phyloP scores from a whole-genome alignment of 345 rosid genomes.

The Citrus maxima region DNA sequence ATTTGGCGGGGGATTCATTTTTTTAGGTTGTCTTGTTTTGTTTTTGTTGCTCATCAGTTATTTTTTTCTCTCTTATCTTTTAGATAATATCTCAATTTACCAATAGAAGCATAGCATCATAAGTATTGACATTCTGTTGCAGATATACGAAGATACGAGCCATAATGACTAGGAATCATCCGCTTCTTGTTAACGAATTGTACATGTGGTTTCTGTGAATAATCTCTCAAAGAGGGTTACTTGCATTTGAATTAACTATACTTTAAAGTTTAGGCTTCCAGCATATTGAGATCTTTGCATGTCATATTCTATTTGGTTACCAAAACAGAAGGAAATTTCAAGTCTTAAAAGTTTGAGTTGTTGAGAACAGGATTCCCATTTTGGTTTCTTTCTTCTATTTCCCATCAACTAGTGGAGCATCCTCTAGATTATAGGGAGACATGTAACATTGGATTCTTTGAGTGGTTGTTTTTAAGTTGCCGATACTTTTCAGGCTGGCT shows the following conservation, averaged over 20 bases:
- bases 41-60: no score
- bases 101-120: no score
- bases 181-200: no score
- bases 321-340: background rate
- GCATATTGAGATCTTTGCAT: background rate
- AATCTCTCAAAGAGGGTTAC: no score
- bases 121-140: no score
- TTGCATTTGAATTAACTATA: background rate
- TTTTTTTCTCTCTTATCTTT: no score
- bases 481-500: slow-evolving; percentile 66
- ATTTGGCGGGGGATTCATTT: no score
- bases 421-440: background rate
- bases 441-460: background rate
- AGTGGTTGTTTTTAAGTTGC: background rate
- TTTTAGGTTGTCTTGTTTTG: no score
- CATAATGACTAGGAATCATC: no score
- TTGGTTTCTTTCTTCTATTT: background rate
- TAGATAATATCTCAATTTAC: no score
- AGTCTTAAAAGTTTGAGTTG: background rate
- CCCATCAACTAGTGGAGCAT: background rate
- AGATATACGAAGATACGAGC: no score
- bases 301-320: background rate
- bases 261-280: background rate
- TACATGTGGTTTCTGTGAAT: no score
- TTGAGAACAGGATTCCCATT: background rate